Evolutionary conservation across 2,329 filamentous ascomycete genomes (phyloP).

Genomic region (Calonectria pauciramosa): DNA sequence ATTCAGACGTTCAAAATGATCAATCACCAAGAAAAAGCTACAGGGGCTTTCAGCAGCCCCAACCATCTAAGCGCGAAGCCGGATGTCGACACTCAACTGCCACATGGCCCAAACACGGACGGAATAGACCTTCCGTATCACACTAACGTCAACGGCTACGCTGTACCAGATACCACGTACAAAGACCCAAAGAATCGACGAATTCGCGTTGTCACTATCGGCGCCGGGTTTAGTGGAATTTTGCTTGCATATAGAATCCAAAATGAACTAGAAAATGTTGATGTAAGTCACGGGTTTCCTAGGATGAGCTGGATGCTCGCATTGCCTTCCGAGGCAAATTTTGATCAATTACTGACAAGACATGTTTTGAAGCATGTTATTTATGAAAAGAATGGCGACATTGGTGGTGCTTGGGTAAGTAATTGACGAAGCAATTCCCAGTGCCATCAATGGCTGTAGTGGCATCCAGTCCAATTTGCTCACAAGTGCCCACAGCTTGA

Average conservation of each 20-base stretch:
- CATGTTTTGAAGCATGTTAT: neutral
- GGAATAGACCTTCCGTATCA: neutral
- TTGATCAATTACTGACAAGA: neutral
- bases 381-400: neutral
- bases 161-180: neutral
- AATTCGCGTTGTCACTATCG: neutral
- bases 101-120: neutral
- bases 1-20: neutral
- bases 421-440: too few species aligned
- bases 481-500: neutral
- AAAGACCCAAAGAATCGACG: neutral
- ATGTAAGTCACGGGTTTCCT: neutral
- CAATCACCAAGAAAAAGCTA: neutral
- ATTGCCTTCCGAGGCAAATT: neutral
- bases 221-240: neutral
- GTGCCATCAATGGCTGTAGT: too few species aligned
- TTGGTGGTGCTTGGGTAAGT: neutral
- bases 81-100: neutral
- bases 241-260: neutral
- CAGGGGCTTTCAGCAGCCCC: neutral
- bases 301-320: too few species aligned
- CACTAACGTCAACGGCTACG: neutral
- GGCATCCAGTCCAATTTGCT: neutral
- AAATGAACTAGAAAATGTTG: neutral
- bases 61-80: neutral